Base-by-base conservation (phyloP, 2,329 filamentous ascomycete genomes). In the Pseudogymnoascus sp. region DNA sequence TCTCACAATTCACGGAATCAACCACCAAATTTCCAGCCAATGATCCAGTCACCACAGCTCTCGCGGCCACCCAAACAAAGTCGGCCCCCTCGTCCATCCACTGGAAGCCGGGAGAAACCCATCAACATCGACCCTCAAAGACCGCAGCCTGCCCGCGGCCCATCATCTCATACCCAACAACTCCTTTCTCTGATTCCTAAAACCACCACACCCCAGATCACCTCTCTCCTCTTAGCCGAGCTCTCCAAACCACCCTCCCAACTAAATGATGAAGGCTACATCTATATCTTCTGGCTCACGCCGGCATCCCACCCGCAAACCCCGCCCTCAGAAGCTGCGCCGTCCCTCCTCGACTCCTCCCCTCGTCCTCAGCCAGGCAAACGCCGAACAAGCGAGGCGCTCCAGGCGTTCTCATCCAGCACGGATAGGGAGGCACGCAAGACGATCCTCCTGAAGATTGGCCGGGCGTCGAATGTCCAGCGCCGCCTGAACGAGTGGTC, bases 251-350 rank as follows among this genome's bases (percentile, higher is more conserved):
- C 80, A 1, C 83, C 92, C 53, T 92, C 91, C 0, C 78, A 84
- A 21, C 78, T 82, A 62, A 90, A 94, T 67, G 90, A 95, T 69
- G 80, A 88, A 11, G 94, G 94, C 38, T 99, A 94, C 77, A 97
- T 99, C 68, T 99, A 99, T 81, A 96, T 99, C 75, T 99, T 97
- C 80, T 97, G 93, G 92, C 82, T 97, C 21, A 97, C 91, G 0
- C 86, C 91, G 33, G 79, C 83, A 37, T 82, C 80, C 1, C 76
- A 84, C 6, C 73, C 80, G 0, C 74, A 82, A 0, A 77, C 81
- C 0, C 80, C 84, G 0, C 80, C 86, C 0, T 78, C 79, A 37
- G 86, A 85, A 66, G 78, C 84, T 47, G 82, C 84, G 18, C 79
- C 84, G 7, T 81, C 83, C 10, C 78, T 89, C 59, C 79, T 87